Conservation (phyloP, 108 stramenopile species). For the Hondaea fermentalgiana region DNA sequence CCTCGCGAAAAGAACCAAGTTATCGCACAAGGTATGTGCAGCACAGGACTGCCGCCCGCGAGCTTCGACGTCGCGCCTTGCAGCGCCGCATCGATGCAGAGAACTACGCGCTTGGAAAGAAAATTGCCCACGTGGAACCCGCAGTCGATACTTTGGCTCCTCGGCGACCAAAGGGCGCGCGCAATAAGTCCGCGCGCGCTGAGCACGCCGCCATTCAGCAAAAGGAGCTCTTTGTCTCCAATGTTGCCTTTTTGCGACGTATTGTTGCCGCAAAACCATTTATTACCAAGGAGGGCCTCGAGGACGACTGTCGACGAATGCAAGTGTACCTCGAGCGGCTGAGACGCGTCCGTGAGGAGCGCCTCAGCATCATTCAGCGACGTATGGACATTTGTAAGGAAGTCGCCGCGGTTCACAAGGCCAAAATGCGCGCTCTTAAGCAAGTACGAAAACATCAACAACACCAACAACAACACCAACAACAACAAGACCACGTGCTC, state of each 20-base stretch:
- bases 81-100: not conserved
- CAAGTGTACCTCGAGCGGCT: not conserved
- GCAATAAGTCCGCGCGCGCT: not conserved
- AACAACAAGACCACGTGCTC: no score
- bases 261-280: not conserved
- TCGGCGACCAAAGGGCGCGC: not conserved
- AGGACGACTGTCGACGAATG: not conserved
- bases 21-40: not conserved
- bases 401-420: not conserved
- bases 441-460: not conserved
- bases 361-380: not conserved
- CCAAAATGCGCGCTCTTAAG: not conserved
- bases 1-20: not conserved
- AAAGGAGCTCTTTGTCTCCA: not conserved
- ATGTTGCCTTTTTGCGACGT: not conserved
- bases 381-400: not conserved
- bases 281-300: not conserved
- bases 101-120: not conserved
- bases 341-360: not conserved
- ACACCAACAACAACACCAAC: no score
- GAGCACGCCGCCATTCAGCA: not conserved
- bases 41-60: not conserved
- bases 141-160: not conserved
- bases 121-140: not conserved
- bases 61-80: not conserved